A percentile compares a stretch with the other conserved stretches of the same genome.
Conservation (phyloP, 192 early-diverging fungal genomes). For the Mortierella antarctica region DNA sequence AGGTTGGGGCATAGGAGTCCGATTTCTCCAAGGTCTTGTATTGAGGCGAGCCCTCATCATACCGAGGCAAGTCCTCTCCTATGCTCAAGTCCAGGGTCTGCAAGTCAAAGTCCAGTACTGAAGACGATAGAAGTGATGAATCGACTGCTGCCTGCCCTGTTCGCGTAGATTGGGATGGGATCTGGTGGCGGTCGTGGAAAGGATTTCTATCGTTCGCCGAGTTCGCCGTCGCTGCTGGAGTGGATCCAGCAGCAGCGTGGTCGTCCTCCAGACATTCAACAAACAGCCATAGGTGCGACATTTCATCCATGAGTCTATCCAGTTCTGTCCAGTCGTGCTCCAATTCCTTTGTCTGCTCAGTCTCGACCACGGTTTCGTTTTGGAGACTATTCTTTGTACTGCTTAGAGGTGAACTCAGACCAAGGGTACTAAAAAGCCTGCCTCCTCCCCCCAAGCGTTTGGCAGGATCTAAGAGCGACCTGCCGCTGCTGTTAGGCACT, state of each 20-base stretch:
- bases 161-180: neutral
- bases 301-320: constrained; percentile 50
- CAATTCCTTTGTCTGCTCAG: constrained; percentile 10
- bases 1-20: neutral
- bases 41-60: constrained; percentile 26
- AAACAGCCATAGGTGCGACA: constrained; percentile 25
- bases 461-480: neutral
- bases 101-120: constrained; percentile 16
- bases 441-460: neutral
- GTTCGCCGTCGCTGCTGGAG: neutral
- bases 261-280: constrained; percentile 12
- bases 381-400: neutral
- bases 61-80: constrained; percentile 30
- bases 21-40: constrained; percentile 22
- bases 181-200: constrained; percentile 20
- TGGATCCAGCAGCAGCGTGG: neutral
- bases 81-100: constrained; percentile 36
- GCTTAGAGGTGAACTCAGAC: neutral
- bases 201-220: neutral
- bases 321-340: constrained; percentile 40
- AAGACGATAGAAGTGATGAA: neutral
- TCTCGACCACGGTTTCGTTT: neutral
- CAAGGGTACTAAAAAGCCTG: neutral
- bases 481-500: constrained; percentile 4
- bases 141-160: neutral